Conservation (phyloP, 176 grass and related monocot species). For the Rhipidocladum racemiflorum region DNA sequence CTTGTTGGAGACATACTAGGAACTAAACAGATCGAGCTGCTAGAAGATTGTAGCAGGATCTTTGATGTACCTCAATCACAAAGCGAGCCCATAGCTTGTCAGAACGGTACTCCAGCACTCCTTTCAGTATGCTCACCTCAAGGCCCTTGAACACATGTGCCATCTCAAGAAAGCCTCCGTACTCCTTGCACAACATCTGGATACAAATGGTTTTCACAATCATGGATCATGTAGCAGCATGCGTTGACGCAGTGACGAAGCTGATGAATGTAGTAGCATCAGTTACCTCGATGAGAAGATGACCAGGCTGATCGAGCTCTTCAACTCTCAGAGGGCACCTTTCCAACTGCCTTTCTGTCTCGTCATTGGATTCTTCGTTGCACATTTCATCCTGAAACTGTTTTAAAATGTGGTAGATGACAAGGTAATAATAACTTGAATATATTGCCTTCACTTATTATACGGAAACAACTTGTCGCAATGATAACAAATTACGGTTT, state of each 20-base stretch:
- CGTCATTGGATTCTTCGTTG: neutral
- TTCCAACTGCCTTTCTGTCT: slow-evolving; percentile 31
- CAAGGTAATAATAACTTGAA: no score
- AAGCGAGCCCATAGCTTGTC: slow-evolving; percentile 58
- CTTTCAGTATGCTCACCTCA: slow-evolving; percentile 59
- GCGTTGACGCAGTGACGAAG: neutral
- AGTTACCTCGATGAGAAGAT: slow-evolving; percentile 71
- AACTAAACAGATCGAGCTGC: no score
- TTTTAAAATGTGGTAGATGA: neutral
- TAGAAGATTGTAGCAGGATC: neutral
- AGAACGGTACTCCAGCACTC: slow-evolving; percentile 48
- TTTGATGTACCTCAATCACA: slow-evolving; percentile 48
- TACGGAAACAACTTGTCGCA: neutral
- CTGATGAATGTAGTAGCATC: neutral
- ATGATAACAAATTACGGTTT: no score
- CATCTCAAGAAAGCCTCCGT: slow-evolving; percentile 59
- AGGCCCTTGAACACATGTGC: slow-evolving; percentile 45
- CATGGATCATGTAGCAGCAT: neutral
- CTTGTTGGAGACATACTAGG: neutral
- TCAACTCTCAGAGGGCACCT: slow-evolving; percentile 59
- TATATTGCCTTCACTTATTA: neutral
- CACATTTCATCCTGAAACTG: slow-evolving; percentile 27
- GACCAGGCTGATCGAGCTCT: slow-evolving; percentile 58
- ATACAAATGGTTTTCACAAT: neutral
- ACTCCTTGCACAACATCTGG: slow-evolving; percentile 57